Base-by-base conservation (phyloP, 169 alveolate species). In the Ichthyophthirius multifiliis region DNA sequence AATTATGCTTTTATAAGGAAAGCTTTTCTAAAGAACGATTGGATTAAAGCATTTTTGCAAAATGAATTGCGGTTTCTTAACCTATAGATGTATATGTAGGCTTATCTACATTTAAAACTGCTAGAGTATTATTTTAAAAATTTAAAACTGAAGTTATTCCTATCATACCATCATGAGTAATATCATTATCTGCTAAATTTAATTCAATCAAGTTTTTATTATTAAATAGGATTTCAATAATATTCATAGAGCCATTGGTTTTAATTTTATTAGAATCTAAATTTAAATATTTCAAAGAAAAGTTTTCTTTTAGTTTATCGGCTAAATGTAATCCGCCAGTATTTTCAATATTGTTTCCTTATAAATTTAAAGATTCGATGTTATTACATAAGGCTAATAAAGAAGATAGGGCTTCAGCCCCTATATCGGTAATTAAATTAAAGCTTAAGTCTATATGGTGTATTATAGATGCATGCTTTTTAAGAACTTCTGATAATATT, bases 1-100 rank as follows among this genome's bases (percentile, higher is more conserved):
- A 77, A 43, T 47, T 76, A 64, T 89, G 92, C 47, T 92, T 92
- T 64, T 88, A 64, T n/a, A 92, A 34, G 13, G 94, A 89, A 13
- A 92, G 86, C 62, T 92, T 92, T 55, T 92, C 82, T 4, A 92
- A 77, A 20, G 89, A 86, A 20, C 87, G 74, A 82, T 92, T 92
- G 15, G 84, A 82, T 31, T 86, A 76, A 18, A 92, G 67, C 96
- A 92, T 92, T 65, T 92, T 89, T 27, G 93, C 94, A 74, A 92
- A 89, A 62, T 92, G 96, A 15, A 89, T 87, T 0, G 96, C 94
- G 1, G 93, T 90, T 37, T 89, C 88, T 63, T 92, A 83, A 67
- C 93, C 88, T 0, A 92, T 87, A 12, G 96, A 89, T 5, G 89
- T 86, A 67, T 88, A 87, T 9, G 75, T 62, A 12, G 96, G 96